Base-by-base conservation (phyloP, 371 early-diverging fungal species). In the Haplosporangium sp. region DNA sequence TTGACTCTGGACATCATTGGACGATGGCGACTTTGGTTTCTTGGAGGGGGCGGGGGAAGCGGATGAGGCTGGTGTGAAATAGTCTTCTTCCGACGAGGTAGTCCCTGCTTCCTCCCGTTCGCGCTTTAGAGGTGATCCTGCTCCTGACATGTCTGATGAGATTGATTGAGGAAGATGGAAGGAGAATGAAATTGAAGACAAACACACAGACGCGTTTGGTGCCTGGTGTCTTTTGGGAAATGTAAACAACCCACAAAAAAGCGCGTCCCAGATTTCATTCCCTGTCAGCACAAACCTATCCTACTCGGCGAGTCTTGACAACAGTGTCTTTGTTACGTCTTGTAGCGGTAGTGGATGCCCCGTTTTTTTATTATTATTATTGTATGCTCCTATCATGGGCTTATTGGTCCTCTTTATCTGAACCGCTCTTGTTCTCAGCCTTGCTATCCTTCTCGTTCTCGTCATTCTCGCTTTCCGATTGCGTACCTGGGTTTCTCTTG, bases 31-130 rank as follows among this genome's bases (percentile, higher is more conserved):
- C 65, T 65, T 69, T 55, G 62, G 56, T 59, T 72, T 77, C 41
- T 77, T 77, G 50, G 55, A 60, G 13, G 72, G 70, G 1, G 59
- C 66, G n/a, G 76, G 70, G 37, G 76, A 74, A n/a, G 69, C 64
- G 14, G 75, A 76, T 6, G 79, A 77, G 55, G 63, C 72, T 0
- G 72, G 67, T 12, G 72, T 71, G 55, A 71, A 71, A 55, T 68
- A 71, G 57, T 77, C 79, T 9, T 77, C 79, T 18, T 71, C 67
- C 14, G 72, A 71, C 5, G 72, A 64, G 46, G 29, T 46, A n/a
- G 56, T 56, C 13, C 59, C 59, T 2, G 50, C 21, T 2, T 77
- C 79, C 11, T 77, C 79, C 37, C 79, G 55, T 54, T 77, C 79
- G 12, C 72, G 71, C 51, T 72, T 77, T 18, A 64, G 37, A 29